Base-by-base conservation (phyloP, 352 stramenopile genomes). In the Synura sp. region DNA sequence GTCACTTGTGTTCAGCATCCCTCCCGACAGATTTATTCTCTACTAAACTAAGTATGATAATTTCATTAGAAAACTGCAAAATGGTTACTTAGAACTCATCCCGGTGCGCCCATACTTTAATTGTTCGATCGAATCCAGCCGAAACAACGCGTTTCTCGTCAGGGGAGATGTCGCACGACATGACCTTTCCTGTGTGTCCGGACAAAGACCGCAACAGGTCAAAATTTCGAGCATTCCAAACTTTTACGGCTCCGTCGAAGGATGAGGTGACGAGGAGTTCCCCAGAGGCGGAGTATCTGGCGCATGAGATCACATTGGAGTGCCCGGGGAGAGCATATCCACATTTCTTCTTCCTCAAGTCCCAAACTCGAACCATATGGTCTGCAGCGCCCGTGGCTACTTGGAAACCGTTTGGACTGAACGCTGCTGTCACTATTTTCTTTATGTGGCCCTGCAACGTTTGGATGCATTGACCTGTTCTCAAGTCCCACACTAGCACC, bases 351-450 rank as follows among this genome's bases (percentile, higher is more conserved):
- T 92, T 87, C 15, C 94, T 88, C 49, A 98, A 81, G 83, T 99
- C 95, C 95, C 95, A 99, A 44, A 98, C 89, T 59, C 94, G 91
- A 41, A 97, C 90, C 0, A 90, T 97, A 34, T 95, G 93, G 82
- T 99, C 95, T 81, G 97, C 92, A n/a, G 91, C 96, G 1, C 92
- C 92, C 1, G 94, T 96, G 3, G 93, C 94, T 0, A 98, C 49
- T 71, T 94, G 85, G 80, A 95, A 94, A 3, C 94, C 93, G 82
- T 98, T 97, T 9, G 87, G 82, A 77, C 88, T 88, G 79, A 97
- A 98, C 81, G 97, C 91, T 75, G 94, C 86, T 27, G 87, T 92
- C 31, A 98, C 80, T 60, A 98, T 94, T 79, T 97, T 90, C 82
- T 95, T 97, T 7, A 92, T 95, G 85, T 99, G 95, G 79, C 94